A percentile compares a stretch with the other conserved stretches of the same genome.
Conservation (phyloP, 768 basidiomycete genomes). For the Boletus tomentosulus region DNA sequence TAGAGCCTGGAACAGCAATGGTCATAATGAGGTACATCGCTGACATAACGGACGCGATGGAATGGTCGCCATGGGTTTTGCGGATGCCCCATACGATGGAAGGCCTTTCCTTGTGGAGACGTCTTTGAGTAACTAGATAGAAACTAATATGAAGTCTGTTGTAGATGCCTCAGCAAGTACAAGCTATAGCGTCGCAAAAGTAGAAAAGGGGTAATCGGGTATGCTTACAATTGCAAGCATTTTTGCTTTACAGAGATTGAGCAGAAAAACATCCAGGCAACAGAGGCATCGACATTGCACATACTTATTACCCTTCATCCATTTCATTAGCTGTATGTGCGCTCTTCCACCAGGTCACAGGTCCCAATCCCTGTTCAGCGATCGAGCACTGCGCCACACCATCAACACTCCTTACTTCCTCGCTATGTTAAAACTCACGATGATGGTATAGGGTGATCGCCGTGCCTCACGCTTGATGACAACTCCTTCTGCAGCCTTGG, state of each 20-base stretch:
- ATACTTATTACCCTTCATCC: constrained; percentile 33
- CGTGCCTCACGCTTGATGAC: constrained; percentile 46
- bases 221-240: constrained; percentile 1
- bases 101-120: no score
- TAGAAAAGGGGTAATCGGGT: no score
- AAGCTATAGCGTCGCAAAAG: no score
- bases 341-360: constrained; percentile 70
- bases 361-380: constrained; percentile 78
- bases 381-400: constrained; percentile 64
- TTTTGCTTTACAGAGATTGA: background rate
- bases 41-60: no score
- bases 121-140: no score
- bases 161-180: no score
- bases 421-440: constrained; percentile 39
- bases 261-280: background rate
- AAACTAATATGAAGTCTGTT: no score
- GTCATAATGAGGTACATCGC: no score
- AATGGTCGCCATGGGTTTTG: no score
- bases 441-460: constrained; percentile 64
- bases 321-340: constrained; percentile 38
- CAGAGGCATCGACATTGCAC: background rate
- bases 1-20: no score
- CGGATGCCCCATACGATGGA: no score
- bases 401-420: background rate
- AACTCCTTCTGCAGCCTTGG: constrained; percentile 69